These are phyloP conservation scores for Haplographium delicatum DNA, from an alignment of 495 filamentous ascomycete species.

Conservation along the genomic window DNA sequence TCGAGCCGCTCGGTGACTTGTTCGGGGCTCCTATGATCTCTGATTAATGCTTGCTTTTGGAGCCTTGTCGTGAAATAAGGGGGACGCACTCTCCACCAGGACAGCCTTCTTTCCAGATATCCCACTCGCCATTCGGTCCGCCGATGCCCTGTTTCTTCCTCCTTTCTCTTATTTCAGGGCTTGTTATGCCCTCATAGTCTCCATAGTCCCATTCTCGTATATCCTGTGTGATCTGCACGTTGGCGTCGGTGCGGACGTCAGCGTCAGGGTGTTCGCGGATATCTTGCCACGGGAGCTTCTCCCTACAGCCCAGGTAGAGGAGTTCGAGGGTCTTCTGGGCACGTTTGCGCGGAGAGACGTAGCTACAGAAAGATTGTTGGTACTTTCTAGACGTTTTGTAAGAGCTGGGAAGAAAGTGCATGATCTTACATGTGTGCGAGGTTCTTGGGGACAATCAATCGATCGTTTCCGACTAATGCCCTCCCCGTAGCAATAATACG, in stretches of 20 bases:
- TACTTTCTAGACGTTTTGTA: too few species aligned
- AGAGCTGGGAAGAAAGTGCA: background rate
- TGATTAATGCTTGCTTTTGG: too few species aligned
- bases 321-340: conserved; percentile 86
- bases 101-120: conserved; percentile 85
- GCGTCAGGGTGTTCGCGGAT: conserved; percentile 34
- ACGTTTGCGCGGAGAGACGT: conserved; percentile 81
- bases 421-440: conserved; percentile 63
- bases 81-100: conserved; percentile 54
- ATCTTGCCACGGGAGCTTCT: conserved; percentile 40
- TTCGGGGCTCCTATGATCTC: conserved; percentile 26
- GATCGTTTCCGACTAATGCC: conserved; percentile 76
- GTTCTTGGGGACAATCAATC: conserved; percentile 79
- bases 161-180: conserved; percentile 57
- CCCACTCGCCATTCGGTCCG: conserved; percentile 47
- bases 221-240: conserved; percentile 65
- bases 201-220: conserved; percentile 97
- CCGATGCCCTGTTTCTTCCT: conserved; percentile 57
- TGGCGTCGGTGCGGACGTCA: conserved; percentile 36
- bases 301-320: conserved; percentile 52
- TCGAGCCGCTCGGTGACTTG: conserved; percentile 45
- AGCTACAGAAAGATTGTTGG: too few species aligned
- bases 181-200: conserved; percentile 87
- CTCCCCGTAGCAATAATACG: conserved; percentile 75
- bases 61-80: too few species aligned